These are phyloP conservation scores for Pachysandra terminalis DNA, from an alignment of 164 flowering plant species.

Conservation along the genomic window DNA sequence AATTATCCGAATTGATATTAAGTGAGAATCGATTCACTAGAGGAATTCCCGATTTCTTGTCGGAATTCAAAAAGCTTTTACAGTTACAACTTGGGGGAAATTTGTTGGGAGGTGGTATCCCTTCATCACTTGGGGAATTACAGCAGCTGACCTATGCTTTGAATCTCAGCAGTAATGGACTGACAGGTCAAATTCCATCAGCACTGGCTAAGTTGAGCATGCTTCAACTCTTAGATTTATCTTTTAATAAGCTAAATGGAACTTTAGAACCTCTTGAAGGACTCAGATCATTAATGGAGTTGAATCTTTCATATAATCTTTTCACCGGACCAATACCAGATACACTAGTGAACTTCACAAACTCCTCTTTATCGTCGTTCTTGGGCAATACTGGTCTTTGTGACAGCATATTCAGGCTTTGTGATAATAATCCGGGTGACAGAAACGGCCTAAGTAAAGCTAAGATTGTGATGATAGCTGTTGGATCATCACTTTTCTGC, in stretches of 20 bases:
- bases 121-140: conserved; percentile 32
- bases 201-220: conserved; percentile 27
- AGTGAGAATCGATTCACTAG: conserved; percentile 45
- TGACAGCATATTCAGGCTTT: conserved; percentile 30
- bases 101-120: conserved; percentile 41
- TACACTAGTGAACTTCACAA: conserved; percentile 28
- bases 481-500: conserved; percentile 32
- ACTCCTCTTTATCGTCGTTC: conserved; percentile 38
- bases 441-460: conserved; percentile 22
- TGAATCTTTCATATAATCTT: conserved; percentile 44
- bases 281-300: conserved; percentile 17
- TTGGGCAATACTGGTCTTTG: conserved; percentile 43
- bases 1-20: conserved; percentile 30
- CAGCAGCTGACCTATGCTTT: conserved; percentile 28
- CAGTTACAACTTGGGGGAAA: conserved; percentile 51
- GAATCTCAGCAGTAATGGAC: conserved; percentile 44
- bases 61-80: conserved; percentile 28
- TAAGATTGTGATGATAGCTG: conserved; percentile 37
- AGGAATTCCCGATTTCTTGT: conserved; percentile 42
- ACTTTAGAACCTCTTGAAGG: conserved; percentile 23
- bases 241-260: conserved; percentile 51
- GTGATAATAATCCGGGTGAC: conserved; percentile 12
- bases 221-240: conserved; percentile 40
- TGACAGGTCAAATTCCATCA: conserved; percentile 40
- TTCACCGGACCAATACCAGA: conserved; percentile 48